phyloP scores from a whole-genome alignment of 129 eudicot genomes.

The Erigeron canadensis region DNA sequence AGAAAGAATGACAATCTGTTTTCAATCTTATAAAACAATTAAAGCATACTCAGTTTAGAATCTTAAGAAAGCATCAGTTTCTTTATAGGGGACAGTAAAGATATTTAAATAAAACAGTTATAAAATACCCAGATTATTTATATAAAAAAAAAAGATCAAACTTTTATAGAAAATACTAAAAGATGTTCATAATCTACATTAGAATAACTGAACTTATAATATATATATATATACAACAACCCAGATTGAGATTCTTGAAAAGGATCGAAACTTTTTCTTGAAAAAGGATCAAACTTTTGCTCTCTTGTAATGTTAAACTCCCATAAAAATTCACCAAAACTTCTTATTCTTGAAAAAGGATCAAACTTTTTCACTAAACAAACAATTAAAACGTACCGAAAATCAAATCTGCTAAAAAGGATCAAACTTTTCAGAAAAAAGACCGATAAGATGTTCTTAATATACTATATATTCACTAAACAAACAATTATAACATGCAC shows the following conservation, averaged over 20 bases:
- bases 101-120: neutral
- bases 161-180: too few species aligned
- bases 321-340: neutral
- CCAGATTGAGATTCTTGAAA: conserved; percentile 11
- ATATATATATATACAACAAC: neutral
- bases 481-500: neutral
- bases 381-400: neutral
- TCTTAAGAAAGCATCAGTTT: neutral
- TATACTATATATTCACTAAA: neutral
- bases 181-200: too few species aligned
- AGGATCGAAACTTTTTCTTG: conserved; percentile 3
- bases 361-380: neutral
- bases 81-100: neutral
- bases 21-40: neutral
- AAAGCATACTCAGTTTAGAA: neutral
- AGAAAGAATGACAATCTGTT: neutral
- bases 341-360: conserved; percentile 15
- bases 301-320: neutral
- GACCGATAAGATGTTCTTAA: too few species aligned
- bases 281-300: too few species aligned
- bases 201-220: too few species aligned
- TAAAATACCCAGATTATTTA: neutral
- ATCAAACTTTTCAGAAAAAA: too few species aligned
- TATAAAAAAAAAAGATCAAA: too few species aligned
- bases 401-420: neutral